A percentile compares a stretch with the other conserved stretches of the same genome.
Conservation (phyloP, 345 rosid genomes). For the Lepidium sativum region DNA sequence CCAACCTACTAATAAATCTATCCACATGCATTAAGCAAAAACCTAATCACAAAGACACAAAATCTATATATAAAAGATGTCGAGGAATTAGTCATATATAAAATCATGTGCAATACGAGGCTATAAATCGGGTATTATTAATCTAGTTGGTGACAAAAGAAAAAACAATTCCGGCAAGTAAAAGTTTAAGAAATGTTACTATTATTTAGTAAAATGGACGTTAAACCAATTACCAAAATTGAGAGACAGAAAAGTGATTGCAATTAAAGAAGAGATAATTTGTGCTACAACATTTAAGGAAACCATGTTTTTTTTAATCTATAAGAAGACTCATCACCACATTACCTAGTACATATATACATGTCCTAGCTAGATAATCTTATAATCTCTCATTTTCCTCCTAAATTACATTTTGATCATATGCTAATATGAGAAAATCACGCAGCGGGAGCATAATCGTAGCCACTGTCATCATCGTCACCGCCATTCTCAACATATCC, state of each 20-base stretch:
- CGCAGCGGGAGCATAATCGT: slow-evolving; percentile 25
- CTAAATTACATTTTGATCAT: neutral
- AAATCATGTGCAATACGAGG: no score
- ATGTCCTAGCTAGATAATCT: neutral
- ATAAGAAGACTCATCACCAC: neutral
- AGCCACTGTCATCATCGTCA: slow-evolving; percentile 23
- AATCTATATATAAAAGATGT: neutral
- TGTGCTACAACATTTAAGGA: neutral
- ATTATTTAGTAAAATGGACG: neutral
- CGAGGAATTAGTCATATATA: no score
- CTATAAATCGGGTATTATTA: no score
- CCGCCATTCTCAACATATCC: slow-evolving; percentile 18
- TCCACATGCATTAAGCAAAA: neutral
- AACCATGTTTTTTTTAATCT: neutral
- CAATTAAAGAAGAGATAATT: neutral
- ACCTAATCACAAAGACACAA: neutral
- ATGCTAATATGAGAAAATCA: neutral
- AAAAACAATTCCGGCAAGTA: neutral
- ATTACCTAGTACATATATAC: neutral
- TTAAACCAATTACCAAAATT: neutral
- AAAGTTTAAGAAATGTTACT: neutral
- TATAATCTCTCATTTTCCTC: neutral
- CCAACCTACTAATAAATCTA: no score
- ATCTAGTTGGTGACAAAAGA: no score
- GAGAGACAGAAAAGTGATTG: neutral